phyloP scores from a whole-genome alignment of 352 stramenopile genomes.

The Phytophthora sp. region DNA sequence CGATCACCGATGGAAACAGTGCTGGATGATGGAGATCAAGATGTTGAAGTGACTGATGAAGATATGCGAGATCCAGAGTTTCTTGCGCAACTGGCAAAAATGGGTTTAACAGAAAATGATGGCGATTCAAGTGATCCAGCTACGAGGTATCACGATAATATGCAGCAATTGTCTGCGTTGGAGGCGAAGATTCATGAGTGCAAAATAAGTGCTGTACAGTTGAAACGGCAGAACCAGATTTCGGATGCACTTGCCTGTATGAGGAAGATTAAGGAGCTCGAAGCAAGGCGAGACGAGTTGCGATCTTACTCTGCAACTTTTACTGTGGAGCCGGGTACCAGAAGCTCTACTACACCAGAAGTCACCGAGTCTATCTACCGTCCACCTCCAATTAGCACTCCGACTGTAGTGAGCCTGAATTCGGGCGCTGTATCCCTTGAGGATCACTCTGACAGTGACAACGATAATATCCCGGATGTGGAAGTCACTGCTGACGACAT shows the following conservation, averaged over 20 bases:
- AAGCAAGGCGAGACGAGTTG: slow-evolving; percentile 35
- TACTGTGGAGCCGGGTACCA: neutral
- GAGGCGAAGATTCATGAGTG: slow-evolving; percentile 49
- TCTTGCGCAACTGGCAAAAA: slow-evolving; percentile 57
- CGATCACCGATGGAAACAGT: neutral
- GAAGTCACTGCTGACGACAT: slow-evolving; percentile 69
- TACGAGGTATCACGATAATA: slow-evolving; percentile 4
- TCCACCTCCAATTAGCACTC: neutral
- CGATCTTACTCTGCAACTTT: slow-evolving; percentile 3
- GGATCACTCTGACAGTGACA: slow-evolving; percentile 8
- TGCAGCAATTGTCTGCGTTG: slow-evolving; percentile 37
- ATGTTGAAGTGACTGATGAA: slow-evolving; percentile 76
- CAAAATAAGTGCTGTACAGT: slow-evolving; percentile 54
- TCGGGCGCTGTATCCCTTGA: slow-evolving; percentile 1
- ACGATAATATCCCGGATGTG: slow-evolving; percentile 36
- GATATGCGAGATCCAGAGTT: slow-evolving; percentile 80
- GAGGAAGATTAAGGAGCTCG: slow-evolving; percentile 64
- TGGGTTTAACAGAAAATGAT: slow-evolving; percentile 44
- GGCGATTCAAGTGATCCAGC: neutral
- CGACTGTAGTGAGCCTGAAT: slow-evolving; percentile 18
- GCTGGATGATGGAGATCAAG: slow-evolving; percentile 29
- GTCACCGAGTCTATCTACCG: neutral
- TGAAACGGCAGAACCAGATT: slow-evolving; percentile 68
- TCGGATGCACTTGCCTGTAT: slow-evolving; percentile 59
- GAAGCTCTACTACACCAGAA: neutral